Base-by-base conservation (phyloP, 495 filamentous ascomycete genomes). In the Penicillium egyptiacum region DNA sequence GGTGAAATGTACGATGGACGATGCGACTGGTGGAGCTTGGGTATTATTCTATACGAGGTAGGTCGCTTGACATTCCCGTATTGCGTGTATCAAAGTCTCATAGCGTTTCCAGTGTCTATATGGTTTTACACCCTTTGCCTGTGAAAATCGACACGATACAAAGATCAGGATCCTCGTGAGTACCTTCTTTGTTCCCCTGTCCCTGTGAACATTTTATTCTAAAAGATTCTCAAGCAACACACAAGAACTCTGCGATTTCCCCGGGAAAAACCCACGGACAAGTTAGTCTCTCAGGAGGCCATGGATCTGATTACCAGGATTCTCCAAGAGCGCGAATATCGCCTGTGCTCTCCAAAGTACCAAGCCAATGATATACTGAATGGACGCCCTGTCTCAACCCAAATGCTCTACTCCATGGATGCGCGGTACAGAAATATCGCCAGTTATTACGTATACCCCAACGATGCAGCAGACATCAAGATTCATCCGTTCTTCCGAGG, bases 1-100 rank as follows among this genome's bases (percentile, higher is more conserved):
- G 93, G 90, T 19, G 81, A 91, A 48, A 72, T 79, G 26, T 96
- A 98, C 67, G 93, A 98, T 76, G 93, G 87, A 23, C 77, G 93
- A 57, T 96, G 93, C 71, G 93, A 96, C 73, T 98, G 85, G 90
- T 98, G 91, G 93, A 96, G 92, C 70, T 81, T 96, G 57, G 93
- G 90, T 26, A 83, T 96, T 50, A 96, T 98, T 64, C 68, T 96
- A 35, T 98, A 88, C 58, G 92, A 98, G 74, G 86, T 86, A 58
- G 62, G 71, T 65, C 19, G 19, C 8, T 22, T 8, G 11, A 22
- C 7, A 17, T 20, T 28, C 30, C 22, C 20, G 7, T 51, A 7
- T 31, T 41, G 6, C 12, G 35, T 8, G 16, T 14, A 12, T 16
- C 3, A 10, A 23, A 23, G 41, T 65, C 23, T 51, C 28, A 39